These are phyloP conservation scores for Withania somnifera DNA, from an alignment of 305 asterid genomes.

Conservation along the genomic window DNA sequence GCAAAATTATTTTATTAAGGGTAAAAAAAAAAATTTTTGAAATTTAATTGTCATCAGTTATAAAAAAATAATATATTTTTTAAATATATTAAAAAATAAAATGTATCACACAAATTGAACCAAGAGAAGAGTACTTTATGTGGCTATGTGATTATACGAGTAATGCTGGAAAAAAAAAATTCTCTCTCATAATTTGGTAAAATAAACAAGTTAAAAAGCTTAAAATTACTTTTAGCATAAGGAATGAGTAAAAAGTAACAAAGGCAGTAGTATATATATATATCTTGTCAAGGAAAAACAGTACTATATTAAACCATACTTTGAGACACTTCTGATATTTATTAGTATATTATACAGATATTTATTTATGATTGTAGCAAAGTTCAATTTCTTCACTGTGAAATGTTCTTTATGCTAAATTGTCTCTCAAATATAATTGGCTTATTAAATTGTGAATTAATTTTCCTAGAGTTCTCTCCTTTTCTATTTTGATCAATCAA, in stretches of 20 bases:
- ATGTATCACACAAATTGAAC: no score
- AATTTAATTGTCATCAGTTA: no score
- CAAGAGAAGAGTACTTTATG: not conserved
- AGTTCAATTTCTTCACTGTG: not conserved
- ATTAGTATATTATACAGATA: not conserved
- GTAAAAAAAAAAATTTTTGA: no score
- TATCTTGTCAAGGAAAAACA: not conserved
- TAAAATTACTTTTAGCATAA: no score
- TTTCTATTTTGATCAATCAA: slow-evolving; percentile 12
- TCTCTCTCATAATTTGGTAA: not conserved
- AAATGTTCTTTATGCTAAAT: not conserved
- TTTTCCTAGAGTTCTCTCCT: not conserved
- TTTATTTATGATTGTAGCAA: no score
- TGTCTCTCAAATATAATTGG: not conserved
- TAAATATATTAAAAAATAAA: no score
- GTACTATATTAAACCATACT: not conserved
- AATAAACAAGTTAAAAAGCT: no score
- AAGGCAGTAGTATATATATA: no score
- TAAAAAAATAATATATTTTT: no score
- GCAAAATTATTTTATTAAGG: no score
- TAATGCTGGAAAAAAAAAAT: not conserved
- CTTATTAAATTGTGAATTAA: not conserved
- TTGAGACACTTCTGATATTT: not conserved
- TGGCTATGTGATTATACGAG: not conserved
- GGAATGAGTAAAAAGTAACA: not conserved